Percentiles rank a stretch among this genome's conserved stretches.
These are phyloP conservation scores for Oryza glumipatula DNA, from an alignment of 176 grass and related monocot genomes.

Conservation along the genomic window DNA sequence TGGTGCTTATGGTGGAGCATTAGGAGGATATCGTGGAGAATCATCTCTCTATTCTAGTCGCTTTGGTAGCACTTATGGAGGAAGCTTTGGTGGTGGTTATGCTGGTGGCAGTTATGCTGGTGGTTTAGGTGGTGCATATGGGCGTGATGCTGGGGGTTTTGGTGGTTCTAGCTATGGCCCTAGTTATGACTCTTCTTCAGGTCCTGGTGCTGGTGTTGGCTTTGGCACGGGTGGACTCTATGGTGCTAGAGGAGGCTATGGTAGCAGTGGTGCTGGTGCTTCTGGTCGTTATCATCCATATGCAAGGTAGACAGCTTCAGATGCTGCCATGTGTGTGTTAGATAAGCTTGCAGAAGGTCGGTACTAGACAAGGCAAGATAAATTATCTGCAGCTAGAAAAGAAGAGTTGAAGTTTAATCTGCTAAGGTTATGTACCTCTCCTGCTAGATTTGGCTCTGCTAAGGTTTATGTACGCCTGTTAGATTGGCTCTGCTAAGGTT, in stretches of 20 bases:
- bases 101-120: slow-evolving; percentile 55
- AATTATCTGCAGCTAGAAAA: slow-evolving; percentile 39
- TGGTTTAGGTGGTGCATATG: slow-evolving; percentile 61
- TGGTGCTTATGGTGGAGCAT: slow-evolving; percentile 52
- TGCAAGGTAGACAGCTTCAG: slow-evolving; percentile 62
- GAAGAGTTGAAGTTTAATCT: slow-evolving; percentile 18
- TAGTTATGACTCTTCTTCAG: slow-evolving; percentile 63
- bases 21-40: slow-evolving; percentile 63
- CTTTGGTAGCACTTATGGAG: slow-evolving; percentile 63
- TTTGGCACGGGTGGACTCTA: slow-evolving; percentile 61
- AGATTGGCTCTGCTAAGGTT: slow-evolving; percentile 25
- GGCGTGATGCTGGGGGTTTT: slow-evolving; percentile 58
- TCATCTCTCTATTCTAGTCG: slow-evolving; percentile 69
- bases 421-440: slow-evolving; percentile 34
- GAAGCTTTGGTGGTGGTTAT: slow-evolving; percentile 45
- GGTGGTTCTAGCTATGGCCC: slow-evolving; percentile 62
- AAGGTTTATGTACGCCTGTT: slow-evolving; percentile 39
- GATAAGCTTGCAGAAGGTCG: slow-evolving; percentile 40
- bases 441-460: slow-evolving; percentile 19
- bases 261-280: slow-evolving; percentile 52
- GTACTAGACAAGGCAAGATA: slow-evolving; percentile 24
- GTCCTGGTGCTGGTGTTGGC: slow-evolving; percentile 49
- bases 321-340: slow-evolving; percentile 33
- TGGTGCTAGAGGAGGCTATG: slow-evolving; percentile 70
- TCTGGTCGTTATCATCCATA: slow-evolving; percentile 86